phyloP scores from a whole-genome alignment of 257 asterid species.

The Nicotiana otophora region DNA sequence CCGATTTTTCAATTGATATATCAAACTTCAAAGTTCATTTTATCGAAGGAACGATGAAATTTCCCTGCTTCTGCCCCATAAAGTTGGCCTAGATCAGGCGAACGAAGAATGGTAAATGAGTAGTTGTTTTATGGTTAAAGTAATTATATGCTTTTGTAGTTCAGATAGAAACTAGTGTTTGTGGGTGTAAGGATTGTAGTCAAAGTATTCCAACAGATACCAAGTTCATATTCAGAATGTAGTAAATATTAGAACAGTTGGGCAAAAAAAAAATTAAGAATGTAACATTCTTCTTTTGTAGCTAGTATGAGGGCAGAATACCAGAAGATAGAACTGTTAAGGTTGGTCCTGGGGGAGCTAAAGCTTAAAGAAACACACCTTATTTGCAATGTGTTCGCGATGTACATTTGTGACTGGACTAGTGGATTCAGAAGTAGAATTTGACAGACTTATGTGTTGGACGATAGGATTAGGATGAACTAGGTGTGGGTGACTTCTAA shows the following conservation, averaged over 20 bases:
- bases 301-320: background rate
- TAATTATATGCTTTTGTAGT: background rate
- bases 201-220: background rate
- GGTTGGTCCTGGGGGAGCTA: background rate
- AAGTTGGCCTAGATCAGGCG: background rate
- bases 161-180: background rate
- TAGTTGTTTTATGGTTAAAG: background rate
- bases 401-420: background rate
- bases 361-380: background rate
- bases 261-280: background rate
- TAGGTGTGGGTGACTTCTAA: background rate
- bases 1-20: background rate
- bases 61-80: background rate
- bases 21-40: background rate
- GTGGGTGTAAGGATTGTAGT: background rate
- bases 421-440: constrained; percentile 1
- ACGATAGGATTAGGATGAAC: background rate
- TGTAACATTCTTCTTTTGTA: background rate
- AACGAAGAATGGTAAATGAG: background rate
- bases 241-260: background rate
- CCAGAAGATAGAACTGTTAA: constrained; percentile 2
- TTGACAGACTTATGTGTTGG: background rate
- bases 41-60: background rate
- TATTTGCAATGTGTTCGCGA: background rate
- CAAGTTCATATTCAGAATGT: background rate